Base-by-base conservation (phyloP, 768 basidiomycete genomes). In the Mycena floridula region DNA sequence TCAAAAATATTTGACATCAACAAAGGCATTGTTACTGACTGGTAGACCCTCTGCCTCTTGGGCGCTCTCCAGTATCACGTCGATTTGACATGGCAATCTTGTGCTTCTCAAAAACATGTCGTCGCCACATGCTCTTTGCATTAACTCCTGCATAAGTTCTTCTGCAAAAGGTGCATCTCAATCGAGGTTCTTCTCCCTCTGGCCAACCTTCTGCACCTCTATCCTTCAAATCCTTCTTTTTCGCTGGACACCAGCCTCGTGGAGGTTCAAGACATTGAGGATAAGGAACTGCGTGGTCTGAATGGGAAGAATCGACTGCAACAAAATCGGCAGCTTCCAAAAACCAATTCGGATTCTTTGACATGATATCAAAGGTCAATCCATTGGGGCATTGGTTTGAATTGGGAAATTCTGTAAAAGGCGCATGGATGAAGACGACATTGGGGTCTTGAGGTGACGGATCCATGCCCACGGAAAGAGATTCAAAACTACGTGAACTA, bases 41-140 rank as follows among this genome's bases (percentile, higher is more conserved):
- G 50, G 76, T 80, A 38, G 80, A 72, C 15, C 73, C 70, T 32
- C 85, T 76, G 25, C 81, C 77, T 25, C 85, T 75, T 47, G 73
- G 74, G 39, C 77, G 73, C 40, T 86, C 83, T 40, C 68, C 68
- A 40, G 72, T 79, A 50, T 88, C 89, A 43, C 89, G 79, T 25
- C 89, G 74, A 54, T 91, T 91, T 27, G 86, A 74, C 89, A 91
- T 90, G 28, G 88, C 85, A 55, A 91, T 86, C 63, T 88, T 89
- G 60, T 91, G 88, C 57, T 90, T 89, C 64, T 91, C 89, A 50
- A 84, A 89, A 24, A 91, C 88, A 60, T 91, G 88, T 38, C 88
- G 73, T 47, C 88, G 68, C 88, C 88, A 91, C 88, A 91, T 91
- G 57, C 87, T 89, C 64, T 90, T 89, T 5, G 88, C 89, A 58